phyloP scores from a whole-genome alignment of 2,329 filamentous ascomycete species.

The Elsinoe ampelina region DNA sequence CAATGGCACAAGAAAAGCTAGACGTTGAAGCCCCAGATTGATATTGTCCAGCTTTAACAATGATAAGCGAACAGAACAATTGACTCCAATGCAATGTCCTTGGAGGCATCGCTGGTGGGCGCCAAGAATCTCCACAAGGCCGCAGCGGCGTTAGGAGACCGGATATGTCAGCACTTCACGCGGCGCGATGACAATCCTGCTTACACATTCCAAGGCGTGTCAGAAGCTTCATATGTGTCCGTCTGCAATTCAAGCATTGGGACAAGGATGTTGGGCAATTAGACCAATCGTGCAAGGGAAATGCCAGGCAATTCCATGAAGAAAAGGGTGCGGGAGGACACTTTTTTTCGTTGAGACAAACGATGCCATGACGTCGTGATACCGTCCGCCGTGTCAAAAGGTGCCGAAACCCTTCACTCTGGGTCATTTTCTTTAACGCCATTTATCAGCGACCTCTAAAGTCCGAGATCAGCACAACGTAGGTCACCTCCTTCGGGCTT shows the following conservation, averaged over 20 bases:
- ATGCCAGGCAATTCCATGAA: neutral
- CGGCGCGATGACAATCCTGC: neutral
- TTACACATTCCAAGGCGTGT: neutral
- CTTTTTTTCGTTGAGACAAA: neutral
- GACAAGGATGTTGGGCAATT: too few relatives aligned
- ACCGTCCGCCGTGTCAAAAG: neutral
- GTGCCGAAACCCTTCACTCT: slow-evolving; percentile 6
- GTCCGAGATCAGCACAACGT: slow-evolving; percentile 1
- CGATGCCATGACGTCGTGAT: slow-evolving; percentile 10
- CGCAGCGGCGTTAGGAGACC: neutral
- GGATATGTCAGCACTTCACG: slow-evolving; percentile 3
- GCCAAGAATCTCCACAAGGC: too few relatives aligned
- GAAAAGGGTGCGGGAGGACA: neutral
- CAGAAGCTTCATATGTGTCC: neutral
- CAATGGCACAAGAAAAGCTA: too few relatives aligned
- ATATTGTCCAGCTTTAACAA: neutral
- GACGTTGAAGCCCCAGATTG: neutral
- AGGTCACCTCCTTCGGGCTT: neutral
- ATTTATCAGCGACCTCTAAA: slow-evolving; percentile 11
- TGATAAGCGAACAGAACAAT: neutral
- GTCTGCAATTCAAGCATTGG: too few relatives aligned
- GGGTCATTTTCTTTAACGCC: neutral
- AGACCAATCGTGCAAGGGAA: neutral
- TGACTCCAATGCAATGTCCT: neutral
- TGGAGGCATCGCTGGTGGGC: neutral